Evolutionary conservation across 768 basidiomycete genomes (phyloP), one percentile per base, ranked within the genome.

Genomic region (Xerocomus spinulosus): DNA sequence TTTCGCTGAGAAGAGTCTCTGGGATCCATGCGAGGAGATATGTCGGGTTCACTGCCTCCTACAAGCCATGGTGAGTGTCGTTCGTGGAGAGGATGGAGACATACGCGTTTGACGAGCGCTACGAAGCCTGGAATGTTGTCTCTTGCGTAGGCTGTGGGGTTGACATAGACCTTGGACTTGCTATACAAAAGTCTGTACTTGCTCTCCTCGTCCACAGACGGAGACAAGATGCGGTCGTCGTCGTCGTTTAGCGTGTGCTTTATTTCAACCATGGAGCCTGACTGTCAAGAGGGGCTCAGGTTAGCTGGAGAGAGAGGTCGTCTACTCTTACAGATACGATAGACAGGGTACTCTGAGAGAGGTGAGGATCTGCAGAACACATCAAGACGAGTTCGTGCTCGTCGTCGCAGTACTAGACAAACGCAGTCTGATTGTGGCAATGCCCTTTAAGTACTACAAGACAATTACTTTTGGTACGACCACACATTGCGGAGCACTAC

Each of bases 51-150:
- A 75, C 63, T 28, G 82, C 83, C 63, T 90, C 89, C 87, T 90
- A 63, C 15, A 37, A 50, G 17, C 32, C 29, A 51, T 46, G 35
- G 53, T 51, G 39, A 53, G 46, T 29, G 47, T 33, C 32, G 14
- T 48, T 44, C 36, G 41, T 41, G 39, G 39, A 33, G 30, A 33
- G 9, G 43, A 47, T 44, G 53, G 45, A 46, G 5, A 72, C 84
- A 45, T 55, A 92, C 92, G 59, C 86, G 79, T 72, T 92, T 91
- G 17, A 98, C 93, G 48, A 99, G 75, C 14, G 87, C 84, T 7
- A 93, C 83, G 64, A 95, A 98, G 1, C 96, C 96, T 3, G 91
- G 82, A 29, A 97, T 89, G 66, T 97, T 95, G 68, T 98, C 96
- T 59, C 87, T 78, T 2, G 87, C 76, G 64, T 92, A 94, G 3